Evolutionary conservation across 139 green algal species (phyloP), one percentile per base, ranked within the genome.

Genomic region (Trebouxia sp.): DNA sequence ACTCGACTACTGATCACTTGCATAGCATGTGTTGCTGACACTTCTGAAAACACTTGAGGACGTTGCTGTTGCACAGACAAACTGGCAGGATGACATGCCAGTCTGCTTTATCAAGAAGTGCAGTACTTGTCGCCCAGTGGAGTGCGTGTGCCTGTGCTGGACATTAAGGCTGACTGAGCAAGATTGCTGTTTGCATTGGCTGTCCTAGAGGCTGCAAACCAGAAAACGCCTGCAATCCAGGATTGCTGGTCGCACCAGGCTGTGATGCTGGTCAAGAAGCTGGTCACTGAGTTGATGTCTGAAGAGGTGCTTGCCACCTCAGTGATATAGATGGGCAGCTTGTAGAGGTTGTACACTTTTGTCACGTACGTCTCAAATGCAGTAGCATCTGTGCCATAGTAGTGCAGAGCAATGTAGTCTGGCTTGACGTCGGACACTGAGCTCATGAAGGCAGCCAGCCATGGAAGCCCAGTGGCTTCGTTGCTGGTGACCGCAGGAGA

Each of bases 361-460:
- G 58, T 69, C 30, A 69, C 58, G 24, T 69, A 69, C 20, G 58
- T 69, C 30, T 69, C 8, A 30, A 69, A 69, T 8, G 58, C 58
- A 24, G 58, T 69, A 12, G 58, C 28, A 39, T 69, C 30, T 69
- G 58, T 69, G 14, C 58, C 58, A 20, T 69, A 69, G 58, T 69
- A 69, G 30, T 69, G 58, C 28, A 69, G 58, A n/a, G 58, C 58
- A 69, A 69, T 69, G 58, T 69, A 69, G 30, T 69, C 58, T 42
- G 58, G 58, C 58, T 69, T 69, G 5, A 30, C 58, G 2, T 39
- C 30, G 24, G 58, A 30, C 30, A 69, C 58, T 41, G 30, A 28
- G 20, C 30, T 30, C 58, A 69, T 69, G 58, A 69, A 69, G 9
- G 39, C 30, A 7, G 58, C 58, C 28, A 69, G 58, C 58, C 58